Conservation (phyloP, 2,329 filamentous ascomycete species). For the Magnaporthiopsis incrustans region DNA sequence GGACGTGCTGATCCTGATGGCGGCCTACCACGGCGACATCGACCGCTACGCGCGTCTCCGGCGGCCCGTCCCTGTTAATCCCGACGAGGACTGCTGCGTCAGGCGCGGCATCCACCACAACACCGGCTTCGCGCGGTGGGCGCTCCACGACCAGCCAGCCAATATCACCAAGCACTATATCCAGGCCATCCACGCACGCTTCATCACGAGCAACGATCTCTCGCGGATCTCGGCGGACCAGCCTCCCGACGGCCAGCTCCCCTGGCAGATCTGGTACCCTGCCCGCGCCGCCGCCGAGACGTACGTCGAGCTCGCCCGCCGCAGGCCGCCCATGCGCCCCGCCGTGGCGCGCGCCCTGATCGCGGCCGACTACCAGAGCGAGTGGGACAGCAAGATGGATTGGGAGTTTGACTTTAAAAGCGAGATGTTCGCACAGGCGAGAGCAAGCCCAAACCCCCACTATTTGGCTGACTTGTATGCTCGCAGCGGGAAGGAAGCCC, state of each 20-base stretch:
- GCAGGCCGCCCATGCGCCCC: slow-evolving; percentile 25
- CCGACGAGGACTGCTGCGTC: not conserved
- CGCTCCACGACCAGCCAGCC: not conserved
- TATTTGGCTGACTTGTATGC: not conserved
- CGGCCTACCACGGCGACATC: slow-evolving; percentile 29
- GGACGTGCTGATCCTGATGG: slow-evolving; percentile 27
- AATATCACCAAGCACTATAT: not conserved
- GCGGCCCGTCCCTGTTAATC: slow-evolving; percentile 13
- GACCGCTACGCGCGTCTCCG: slow-evolving; percentile 29
- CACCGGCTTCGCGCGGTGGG: slow-evolving; percentile 27
- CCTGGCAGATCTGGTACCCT: slow-evolving; percentile 31
- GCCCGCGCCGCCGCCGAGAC: slow-evolving; percentile 25
- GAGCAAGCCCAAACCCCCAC: not conserved
- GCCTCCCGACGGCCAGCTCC: slow-evolving; percentile 12
- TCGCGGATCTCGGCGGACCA: slow-evolving; percentile 1
- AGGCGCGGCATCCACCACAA: slow-evolving; percentile 28
- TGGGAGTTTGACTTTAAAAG: not conserved
- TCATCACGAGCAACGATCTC: slow-evolving; percentile 8
- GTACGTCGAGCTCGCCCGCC: slow-evolving; percentile 21
- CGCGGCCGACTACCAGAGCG: slow-evolving; percentile 7
- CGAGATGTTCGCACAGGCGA: not conserved
- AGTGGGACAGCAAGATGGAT: slow-evolving; percentile 8
- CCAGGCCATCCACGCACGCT: slow-evolving; percentile 7
- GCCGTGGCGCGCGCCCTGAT: slow-evolving; percentile 20
- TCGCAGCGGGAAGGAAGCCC: not conserved